Evolutionary conservation across 2,329 filamentous ascomycete genomes (phyloP).

Genomic region (Incumbomyces delicatus): DNA sequence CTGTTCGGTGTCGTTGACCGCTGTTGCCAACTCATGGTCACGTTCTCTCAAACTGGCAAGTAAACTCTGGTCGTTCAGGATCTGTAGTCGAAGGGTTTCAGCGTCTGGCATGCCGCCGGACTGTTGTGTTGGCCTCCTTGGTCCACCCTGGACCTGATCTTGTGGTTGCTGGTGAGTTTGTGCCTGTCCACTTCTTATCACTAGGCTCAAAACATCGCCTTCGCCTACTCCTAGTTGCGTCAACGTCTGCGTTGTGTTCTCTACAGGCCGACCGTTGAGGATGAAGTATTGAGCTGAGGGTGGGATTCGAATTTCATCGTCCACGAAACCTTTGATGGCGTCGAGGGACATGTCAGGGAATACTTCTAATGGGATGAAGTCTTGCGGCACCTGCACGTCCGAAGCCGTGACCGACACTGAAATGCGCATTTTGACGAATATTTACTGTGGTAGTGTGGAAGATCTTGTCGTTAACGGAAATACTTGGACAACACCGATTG

Average conservation of each 20-base stretch:
- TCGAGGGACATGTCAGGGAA: slow-evolving; percentile 72
- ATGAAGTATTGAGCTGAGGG: slow-evolving; percentile 71
- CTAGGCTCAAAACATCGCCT: slow-evolving; percentile 85
- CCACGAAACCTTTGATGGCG: slow-evolving; percentile 77
- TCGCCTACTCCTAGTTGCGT: slow-evolving; percentile 71
- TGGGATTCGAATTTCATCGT: slow-evolving; percentile 69
- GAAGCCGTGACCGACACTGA: slow-evolving; percentile 75
- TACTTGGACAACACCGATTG: too few species aligned
- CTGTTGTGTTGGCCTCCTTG: slow-evolving; percentile 1
- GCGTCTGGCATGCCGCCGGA: slow-evolving; percentile 43
- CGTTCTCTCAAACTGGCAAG: slow-evolving; percentile 61
- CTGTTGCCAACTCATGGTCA: slow-evolving; percentile 66
- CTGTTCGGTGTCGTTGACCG: slow-evolving; percentile 62
- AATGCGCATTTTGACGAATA: slow-evolving; percentile 57
- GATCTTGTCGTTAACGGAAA: too few species aligned
- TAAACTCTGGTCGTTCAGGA: slow-evolving; percentile 67
- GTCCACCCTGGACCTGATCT: slow-evolving; percentile 9
- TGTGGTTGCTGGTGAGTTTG: slow-evolving; percentile 22
- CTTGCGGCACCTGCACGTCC: slow-evolving; percentile 56
- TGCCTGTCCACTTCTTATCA: slow-evolving; percentile 43
- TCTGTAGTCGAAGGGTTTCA: slow-evolving; percentile 71
- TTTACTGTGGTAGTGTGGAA: neutral
- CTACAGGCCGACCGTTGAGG: slow-evolving; percentile 75
- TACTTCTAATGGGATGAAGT: slow-evolving; percentile 73
- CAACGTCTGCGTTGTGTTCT: slow-evolving; percentile 69